phyloP scores from a whole-genome alignment of 148 eudicot species.

The Fallopia convolvulus region DNA sequence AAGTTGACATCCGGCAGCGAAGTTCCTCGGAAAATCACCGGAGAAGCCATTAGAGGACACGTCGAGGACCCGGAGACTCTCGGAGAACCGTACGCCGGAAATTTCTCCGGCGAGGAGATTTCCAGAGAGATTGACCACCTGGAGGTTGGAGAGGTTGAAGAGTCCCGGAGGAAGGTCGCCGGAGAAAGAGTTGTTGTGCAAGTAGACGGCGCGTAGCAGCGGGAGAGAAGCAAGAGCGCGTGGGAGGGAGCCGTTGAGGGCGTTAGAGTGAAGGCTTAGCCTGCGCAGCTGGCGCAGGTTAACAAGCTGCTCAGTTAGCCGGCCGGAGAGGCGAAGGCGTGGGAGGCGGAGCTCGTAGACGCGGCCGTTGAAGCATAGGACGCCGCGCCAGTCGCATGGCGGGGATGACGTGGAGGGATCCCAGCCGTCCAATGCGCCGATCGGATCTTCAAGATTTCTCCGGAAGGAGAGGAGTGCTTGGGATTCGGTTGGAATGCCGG shows the following conservation, averaged over 20 bases:
- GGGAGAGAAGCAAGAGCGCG: slow-evolving; percentile 26
- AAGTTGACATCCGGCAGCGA: slow-evolving; percentile 21
- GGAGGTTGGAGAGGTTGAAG: slow-evolving; percentile 30
- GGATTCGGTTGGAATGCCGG: slow-evolving; percentile 15
- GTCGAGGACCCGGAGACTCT: slow-evolving; percentile 29
- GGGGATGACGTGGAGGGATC: slow-evolving; percentile 15
- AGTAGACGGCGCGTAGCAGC: slow-evolving; percentile 29
- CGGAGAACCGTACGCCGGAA: slow-evolving; percentile 18
- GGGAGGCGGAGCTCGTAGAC: slow-evolving; percentile 43
- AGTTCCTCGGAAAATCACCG: slow-evolving; percentile 26
- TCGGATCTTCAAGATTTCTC: slow-evolving; percentile 15
- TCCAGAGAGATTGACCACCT: slow-evolving; percentile 29
- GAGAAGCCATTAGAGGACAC: slow-evolving; percentile 30
- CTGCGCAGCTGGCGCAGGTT: slow-evolving; percentile 35
- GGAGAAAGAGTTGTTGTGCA: slow-evolving; percentile 41
- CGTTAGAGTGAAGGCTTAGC: slow-evolving; percentile 53
- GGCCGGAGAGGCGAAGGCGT: slow-evolving; percentile 36
- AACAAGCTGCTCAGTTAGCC: slow-evolving; percentile 21
- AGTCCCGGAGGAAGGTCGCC: slow-evolving; percentile 24
- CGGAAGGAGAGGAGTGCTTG: slow-evolving; percentile 19
- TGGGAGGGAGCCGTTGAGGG: slow-evolving; percentile 41
- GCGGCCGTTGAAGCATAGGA: slow-evolving; percentile 22
- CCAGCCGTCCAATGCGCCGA: slow-evolving; percentile 25
- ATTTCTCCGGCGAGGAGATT: slow-evolving; percentile 27
- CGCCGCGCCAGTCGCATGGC: slow-evolving; percentile 34